phyloP scores from a whole-genome alignment of 176 grass and related monocot genomes.

The Microstegium vimineum region DNA sequence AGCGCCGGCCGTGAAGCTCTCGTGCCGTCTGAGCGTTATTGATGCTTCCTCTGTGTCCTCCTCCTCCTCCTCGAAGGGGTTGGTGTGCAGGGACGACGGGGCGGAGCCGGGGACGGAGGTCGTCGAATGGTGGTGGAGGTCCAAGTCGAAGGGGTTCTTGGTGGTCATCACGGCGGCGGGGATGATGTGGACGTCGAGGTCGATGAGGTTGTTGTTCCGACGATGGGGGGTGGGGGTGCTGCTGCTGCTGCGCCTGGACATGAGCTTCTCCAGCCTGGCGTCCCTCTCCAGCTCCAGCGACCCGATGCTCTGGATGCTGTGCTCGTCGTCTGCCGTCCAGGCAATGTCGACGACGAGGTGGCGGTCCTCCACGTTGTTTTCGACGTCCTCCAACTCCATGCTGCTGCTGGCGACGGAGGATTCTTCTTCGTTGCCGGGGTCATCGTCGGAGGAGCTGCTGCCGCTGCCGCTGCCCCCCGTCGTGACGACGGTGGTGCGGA shows the following conservation, averaged over 20 bases:
- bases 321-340: conserved; percentile 49
- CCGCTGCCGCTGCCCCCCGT: neutral
- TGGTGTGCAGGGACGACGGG: conserved; percentile 37
- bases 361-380: neutral
- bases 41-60: neutral
- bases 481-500: neutral
- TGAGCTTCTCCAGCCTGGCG: conserved; percentile 49
- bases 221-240: no score
- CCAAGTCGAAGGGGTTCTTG: conserved; percentile 36
- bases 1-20: conserved; percentile 44
- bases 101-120: conserved; percentile 61
- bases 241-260: conserved; percentile 28
- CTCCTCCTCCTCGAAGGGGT: conserved; percentile 23
- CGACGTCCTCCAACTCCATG: no score
- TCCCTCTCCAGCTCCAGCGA: conserved; percentile 53
- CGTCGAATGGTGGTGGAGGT: neutral
- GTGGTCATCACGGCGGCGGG: neutral
- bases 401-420: neutral
- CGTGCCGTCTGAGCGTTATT: conserved; percentile 36
- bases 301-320: conserved; percentile 42
- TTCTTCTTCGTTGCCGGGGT: neutral
- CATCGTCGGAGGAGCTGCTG: neutral
- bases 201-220: conserved; percentile 34
- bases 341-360: neutral
- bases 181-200: conserved; percentile 36